Base-by-base conservation (phyloP, 2,329 filamentous ascomycete species). In the Ceratocystiopsis brevicomis region DNA sequence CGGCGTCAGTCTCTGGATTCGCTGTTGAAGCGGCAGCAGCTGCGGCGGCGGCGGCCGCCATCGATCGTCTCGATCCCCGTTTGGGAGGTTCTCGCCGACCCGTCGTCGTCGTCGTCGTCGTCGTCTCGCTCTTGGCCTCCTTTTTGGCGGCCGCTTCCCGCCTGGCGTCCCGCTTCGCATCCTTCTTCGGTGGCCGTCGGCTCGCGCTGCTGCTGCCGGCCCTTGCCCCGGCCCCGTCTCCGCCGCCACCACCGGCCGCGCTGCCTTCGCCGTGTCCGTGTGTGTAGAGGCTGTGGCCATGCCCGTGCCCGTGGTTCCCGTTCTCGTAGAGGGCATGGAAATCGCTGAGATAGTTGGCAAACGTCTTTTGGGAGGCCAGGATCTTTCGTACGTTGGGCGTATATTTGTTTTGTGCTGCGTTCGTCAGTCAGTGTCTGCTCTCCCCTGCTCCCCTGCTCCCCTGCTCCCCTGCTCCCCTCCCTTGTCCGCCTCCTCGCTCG, bases 301-400 rank as follows among this genome's bases (percentile, higher is more conserved):
- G 19, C 4, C 19, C 6, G 19, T 21, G 41, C 35, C 25, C 37
- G 35, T 37, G 61, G 50, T 44, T 59, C 8, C 36, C 58, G 45
- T 54, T 58, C 44, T 63, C 63, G 40, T 59, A 57, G 52, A 75
- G 63, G 10, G 82, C 82, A 51, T 81, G 69, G 57, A 80, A 84
- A 57, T 90, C 83, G 51, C 83, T 80, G 39, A 88, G 68, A 57
- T 88, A 78, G 61, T 90, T 86, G 48, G 76, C 74, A 58, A 88
- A 88, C 3, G 81, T 85, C 63, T 88, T 85, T 55, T 85, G 80
- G 21, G 78, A 84, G 50, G 78, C 75, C 44, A 90, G 65, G 48
- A 90, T 85, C 60, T 78, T 79, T 52, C 82, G 74, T 21, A 85
- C 79, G 50, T 74, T 77, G 34, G 74, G 67, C 8, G 79, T 83